These are phyloP conservation scores for Lactarius sanguifluus DNA, from an alignment of 768 basidiomycete genomes.

Conservation along the genomic window DNA sequence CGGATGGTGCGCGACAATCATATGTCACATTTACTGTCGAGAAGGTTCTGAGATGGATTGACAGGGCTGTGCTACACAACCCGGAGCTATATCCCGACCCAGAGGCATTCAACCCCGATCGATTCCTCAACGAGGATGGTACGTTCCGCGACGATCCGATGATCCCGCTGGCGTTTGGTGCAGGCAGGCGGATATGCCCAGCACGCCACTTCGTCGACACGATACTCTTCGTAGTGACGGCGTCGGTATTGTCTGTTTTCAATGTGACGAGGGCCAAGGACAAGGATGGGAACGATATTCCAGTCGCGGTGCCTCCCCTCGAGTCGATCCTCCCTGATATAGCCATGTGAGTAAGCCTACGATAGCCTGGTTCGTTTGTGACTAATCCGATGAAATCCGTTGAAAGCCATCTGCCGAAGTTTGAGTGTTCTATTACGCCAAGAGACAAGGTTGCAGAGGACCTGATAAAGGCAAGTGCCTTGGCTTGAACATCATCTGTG, in stretches of 20 bases:
- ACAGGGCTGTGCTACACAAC: constrained; percentile 24
- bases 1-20: constrained; percentile 27
- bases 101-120: constrained; percentile 33
- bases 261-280: constrained; percentile 15
- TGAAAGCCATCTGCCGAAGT: not conserved
- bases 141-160: constrained; percentile 1
- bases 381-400: not conserved
- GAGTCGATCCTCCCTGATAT: not conserved
- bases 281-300: not conserved
- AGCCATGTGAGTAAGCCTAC: not conserved
- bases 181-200: not conserved
- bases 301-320: not conserved
- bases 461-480: not conserved
- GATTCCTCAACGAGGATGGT: constrained; percentile 27
- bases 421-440: not conserved
- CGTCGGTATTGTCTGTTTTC: constrained; percentile 15
- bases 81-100: constrained; percentile 34
- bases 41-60: not conserved
- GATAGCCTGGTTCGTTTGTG: not conserved
- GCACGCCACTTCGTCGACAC: not conserved
- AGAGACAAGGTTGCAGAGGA: not conserved
- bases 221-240: not conserved
- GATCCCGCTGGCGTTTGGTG: not conserved
- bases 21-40: not conserved
- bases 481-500: not conserved